phyloP scores from a whole-genome alignment of 23 red algal genomes.

The Agarophyton chilense region DNA sequence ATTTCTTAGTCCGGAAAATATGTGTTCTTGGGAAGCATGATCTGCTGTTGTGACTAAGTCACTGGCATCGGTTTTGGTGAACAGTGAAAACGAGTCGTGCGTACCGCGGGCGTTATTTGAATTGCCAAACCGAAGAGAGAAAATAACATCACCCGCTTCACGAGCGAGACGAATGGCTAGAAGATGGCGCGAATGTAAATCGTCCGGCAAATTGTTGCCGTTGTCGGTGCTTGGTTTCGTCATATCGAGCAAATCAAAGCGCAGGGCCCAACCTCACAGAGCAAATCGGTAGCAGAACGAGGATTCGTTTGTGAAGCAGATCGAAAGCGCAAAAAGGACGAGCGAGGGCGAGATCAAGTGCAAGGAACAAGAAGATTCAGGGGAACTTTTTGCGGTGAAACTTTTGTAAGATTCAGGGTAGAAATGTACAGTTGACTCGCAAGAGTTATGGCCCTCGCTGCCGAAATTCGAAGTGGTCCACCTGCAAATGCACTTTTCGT shows the following conservation, averaged over 20 bases:
- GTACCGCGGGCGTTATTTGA: neutral
- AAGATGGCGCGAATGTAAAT: constrained; percentile 7
- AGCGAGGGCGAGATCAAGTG: too few relatives aligned
- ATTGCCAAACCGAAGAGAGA: constrained; percentile 18
- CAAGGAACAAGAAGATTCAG: too few relatives aligned
- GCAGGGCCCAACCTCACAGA: neutral
- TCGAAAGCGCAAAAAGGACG: too few relatives aligned
- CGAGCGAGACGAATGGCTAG: constrained; percentile 36
- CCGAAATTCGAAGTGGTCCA: too few relatives aligned
- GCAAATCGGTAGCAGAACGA: too few relatives aligned
- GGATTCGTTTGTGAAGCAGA: too few relatives aligned
- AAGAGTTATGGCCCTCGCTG: too few relatives aligned
- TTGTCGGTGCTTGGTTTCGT: neutral
- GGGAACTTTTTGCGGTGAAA: too few relatives aligned
- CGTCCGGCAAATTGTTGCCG: neutral
- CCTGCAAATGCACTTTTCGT: too few relatives aligned
- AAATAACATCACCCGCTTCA: constrained; percentile 25
- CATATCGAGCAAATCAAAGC: neutral
- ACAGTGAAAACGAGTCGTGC: neutral
- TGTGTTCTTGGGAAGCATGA: constrained; percentile 52
- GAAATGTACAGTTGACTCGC: too few relatives aligned
- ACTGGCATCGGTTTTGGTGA: constrained; percentile 15
- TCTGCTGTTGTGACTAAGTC: constrained; percentile 75
- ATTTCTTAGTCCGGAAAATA: constrained; percentile 42
- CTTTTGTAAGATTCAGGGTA: too few relatives aligned